Evolutionary conservation across 768 basidiomycete species (phyloP).

Genomic region (Auricularia heimuer): DNA sequence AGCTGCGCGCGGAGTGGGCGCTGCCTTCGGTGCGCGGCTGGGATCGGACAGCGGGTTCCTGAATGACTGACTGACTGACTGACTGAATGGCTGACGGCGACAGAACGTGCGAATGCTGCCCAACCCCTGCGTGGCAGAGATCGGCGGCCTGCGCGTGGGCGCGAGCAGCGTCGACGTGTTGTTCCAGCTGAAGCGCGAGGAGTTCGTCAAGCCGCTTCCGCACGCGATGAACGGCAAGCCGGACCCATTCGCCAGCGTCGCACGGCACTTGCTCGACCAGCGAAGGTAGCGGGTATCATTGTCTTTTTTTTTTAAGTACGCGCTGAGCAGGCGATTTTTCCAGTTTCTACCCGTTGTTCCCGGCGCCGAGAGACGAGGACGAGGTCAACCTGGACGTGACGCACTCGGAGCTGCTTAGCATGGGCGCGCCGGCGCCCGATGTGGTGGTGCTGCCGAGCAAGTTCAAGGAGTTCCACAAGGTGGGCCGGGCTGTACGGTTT

Average conservation of each 20-base stretch:
- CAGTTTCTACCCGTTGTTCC: slow-evolving; percentile 95
- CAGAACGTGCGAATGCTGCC: slow-evolving; percentile 75
- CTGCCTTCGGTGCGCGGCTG: slow-evolving; percentile 40
- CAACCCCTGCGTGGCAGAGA: slow-evolving; percentile 77
- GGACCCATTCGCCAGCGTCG: slow-evolving; percentile 74
- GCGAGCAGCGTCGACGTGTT: slow-evolving; percentile 78
- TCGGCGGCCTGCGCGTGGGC: slow-evolving; percentile 76
- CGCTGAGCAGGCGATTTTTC: slow-evolving; percentile 2
- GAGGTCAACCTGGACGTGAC: slow-evolving; percentile 89
- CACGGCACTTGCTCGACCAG: slow-evolving; percentile 77
- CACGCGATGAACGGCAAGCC: slow-evolving; percentile 25
- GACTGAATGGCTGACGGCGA: slow-evolving; percentile 1
- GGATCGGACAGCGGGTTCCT: neutral
- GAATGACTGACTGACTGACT: neutral
- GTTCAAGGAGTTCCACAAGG: slow-evolving; percentile 86
- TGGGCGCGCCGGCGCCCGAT: slow-evolving; percentile 58
- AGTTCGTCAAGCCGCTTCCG: slow-evolving; percentile 45
- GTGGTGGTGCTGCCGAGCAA: slow-evolving; percentile 81
- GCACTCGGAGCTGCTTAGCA: slow-evolving; percentile 47
- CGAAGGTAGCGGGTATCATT: slow-evolving; percentile 44
- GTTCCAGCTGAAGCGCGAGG: slow-evolving; percentile 82
- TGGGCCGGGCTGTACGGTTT: slow-evolving; percentile 21
- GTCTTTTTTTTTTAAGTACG: neutral
- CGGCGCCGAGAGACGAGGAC: slow-evolving; percentile 55
- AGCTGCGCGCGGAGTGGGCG: slow-evolving; percentile 33